Base-by-base conservation (phyloP, 75 land plant genomes). In the Picea glauca region DNA sequence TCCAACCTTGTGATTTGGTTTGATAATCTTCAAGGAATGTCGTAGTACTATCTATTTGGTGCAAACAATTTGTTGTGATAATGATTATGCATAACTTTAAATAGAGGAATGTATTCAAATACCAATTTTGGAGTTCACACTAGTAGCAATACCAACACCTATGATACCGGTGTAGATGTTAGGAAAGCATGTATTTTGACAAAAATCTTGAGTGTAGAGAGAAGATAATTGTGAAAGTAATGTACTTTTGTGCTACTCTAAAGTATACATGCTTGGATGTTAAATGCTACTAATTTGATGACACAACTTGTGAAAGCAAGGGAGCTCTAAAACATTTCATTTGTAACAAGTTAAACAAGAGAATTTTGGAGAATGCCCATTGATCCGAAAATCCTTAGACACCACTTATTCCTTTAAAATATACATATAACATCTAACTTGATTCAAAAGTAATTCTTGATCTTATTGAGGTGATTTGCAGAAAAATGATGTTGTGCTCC, bases 251-350 rank as follows among this genome's bases (percentile, higher is more conserved):
- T 66, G 35, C 5, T 33, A 40, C 40, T 65, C 30, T 65, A 18
- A 33, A 65, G 18, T 15, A 68, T 68, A 70, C 54, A 43, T 23
- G 54, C 74, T 20, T 43, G 74, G 9, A 43, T 43, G 54, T 43
- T n/a, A 43, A 8, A n/a, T 9, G 12, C 54, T 54, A 20, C n/a
- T 43, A 20, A 35, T 70, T 13, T 70, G 17, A 70, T 3, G 8
- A 26, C 33, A 70, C 26, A 26, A 26, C 70, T 70, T 12, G 40
- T 40, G 73, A n/a, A 70, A 18, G 74, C 46, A 70, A 70, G 74
- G 54, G 74, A 43, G n/a, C 74, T 43, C n/a, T 43, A 17, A 70
- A 1, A 50, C 9, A 12, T 9, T 46, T 46, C 73, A 40, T 8
- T 23, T 68, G 46, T 68, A 17, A 68, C 46, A 18, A 38, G 56